These are phyloP conservation scores for Curvularia lunata DNA, from an alignment of 2,329 filamentous ascomycete species.

Conservation along the genomic window DNA sequence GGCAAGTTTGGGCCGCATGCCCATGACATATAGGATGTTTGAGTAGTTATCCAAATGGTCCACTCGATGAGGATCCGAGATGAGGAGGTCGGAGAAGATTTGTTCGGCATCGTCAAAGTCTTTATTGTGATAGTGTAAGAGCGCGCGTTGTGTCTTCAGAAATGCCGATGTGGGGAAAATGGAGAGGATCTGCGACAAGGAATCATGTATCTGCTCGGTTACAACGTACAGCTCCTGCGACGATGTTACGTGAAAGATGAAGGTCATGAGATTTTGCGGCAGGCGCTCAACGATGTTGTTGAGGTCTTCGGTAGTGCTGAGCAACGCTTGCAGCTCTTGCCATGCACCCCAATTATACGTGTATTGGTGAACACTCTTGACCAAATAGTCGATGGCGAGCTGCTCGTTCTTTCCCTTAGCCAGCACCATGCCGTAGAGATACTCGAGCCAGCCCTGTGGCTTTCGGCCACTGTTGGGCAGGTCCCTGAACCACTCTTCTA, in stretches of 20 bases:
- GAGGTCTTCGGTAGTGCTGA: slow-evolving; percentile 82
- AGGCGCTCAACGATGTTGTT: slow-evolving; percentile 74
- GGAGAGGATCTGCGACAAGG: slow-evolving; percentile 75
- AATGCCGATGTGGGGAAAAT: slow-evolving; percentile 92
- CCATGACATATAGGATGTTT: slow-evolving; percentile 95
- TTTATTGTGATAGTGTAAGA: slow-evolving; percentile 90
- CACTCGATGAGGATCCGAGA: slow-evolving; percentile 71
- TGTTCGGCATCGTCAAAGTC: slow-evolving; percentile 69
- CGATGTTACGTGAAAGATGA: slow-evolving; percentile 91
- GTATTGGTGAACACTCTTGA: slow-evolving; percentile 85
- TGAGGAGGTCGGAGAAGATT: slow-evolving; percentile 72
- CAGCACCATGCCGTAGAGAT: slow-evolving; percentile 87
- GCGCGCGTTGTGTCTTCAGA: slow-evolving; percentile 84
- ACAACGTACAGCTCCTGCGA: slow-evolving; percentile 92
- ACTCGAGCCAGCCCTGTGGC: slow-evolving; percentile 93
- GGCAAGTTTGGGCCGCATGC: slow-evolving; percentile 83
- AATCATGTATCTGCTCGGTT: slow-evolving; percentile 73
- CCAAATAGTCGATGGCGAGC: slow-evolving; percentile 82
- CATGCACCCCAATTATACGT: slow-evolving; percentile 98
- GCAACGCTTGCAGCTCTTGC: slow-evolving; percentile 85
- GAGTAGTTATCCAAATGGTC: slow-evolving; percentile 96
- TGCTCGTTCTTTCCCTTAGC: slow-evolving; percentile 89
- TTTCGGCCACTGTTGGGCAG: slow-evolving; percentile 62
- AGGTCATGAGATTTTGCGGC: slow-evolving; percentile 88
- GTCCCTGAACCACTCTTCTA: slow-evolving; percentile 81